phyloP scores from a whole-genome alignment of 345 rosid species.

The Schrenkiella parvula region DNA sequence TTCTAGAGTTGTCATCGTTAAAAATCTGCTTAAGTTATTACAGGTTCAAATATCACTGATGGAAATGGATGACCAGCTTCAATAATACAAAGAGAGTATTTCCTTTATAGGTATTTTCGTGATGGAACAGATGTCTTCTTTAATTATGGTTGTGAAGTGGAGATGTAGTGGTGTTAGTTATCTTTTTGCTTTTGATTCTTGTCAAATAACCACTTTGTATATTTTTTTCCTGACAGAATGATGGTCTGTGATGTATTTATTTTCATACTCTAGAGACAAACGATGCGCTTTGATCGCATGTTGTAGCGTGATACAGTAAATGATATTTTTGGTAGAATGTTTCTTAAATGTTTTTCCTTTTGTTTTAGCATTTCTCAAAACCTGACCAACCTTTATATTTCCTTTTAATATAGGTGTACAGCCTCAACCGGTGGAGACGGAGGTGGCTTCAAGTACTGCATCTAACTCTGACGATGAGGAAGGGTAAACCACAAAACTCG shows the following conservation, averaged over 20 bases:
- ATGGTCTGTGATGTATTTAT: neutral
- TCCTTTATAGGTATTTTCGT: neutral
- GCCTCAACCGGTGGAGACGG: slow-evolving; percentile 38
- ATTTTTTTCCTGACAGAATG: neutral
- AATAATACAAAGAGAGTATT: neutral
- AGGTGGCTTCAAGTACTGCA: slow-evolving; percentile 17
- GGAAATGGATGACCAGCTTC: neutral
- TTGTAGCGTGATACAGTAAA: neutral
- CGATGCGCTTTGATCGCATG: neutral
- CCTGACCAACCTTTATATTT: neutral
- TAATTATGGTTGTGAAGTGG: slow-evolving; percentile 1
- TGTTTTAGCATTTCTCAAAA: neutral
- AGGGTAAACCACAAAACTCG: slow-evolving; percentile 25
- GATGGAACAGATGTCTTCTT: neutral
- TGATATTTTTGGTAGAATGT: neutral
- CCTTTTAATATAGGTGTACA: slow-evolving; percentile 35
- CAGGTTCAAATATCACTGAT: neutral
- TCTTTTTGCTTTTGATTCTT: neutral
- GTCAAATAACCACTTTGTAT: neutral
- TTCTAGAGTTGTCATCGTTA: neutral
- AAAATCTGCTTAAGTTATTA: neutral
- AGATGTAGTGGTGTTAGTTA: neutral
- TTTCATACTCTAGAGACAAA: neutral
- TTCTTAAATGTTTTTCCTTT: neutral
- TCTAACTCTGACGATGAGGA: slow-evolving; percentile 61